phyloP scores from a whole-genome alignment of 768 basidiomycete species.

The Amanita jacksonii region DNA sequence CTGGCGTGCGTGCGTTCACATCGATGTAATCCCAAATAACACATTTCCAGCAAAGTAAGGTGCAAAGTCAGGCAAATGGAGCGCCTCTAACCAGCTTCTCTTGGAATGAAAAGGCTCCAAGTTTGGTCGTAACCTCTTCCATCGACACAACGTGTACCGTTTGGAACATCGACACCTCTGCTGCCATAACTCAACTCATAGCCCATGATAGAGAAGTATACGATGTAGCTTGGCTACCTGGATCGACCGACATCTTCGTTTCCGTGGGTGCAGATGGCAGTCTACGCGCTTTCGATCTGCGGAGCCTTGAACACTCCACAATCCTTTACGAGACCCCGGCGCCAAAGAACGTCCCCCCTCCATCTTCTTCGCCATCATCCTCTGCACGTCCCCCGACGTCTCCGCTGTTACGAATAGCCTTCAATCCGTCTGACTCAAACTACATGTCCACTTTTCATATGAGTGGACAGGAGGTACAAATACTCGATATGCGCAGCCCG shows the following conservation, averaged over 20 bases:
- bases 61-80: conserved; percentile 71
- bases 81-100: conserved; percentile 96
- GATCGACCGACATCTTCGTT: conserved; percentile 93
- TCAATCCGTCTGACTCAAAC: conserved; percentile 86
- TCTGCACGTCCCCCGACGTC: conserved; percentile 67
- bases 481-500: conserved; percentile 94
- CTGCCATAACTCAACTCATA: conserved; percentile 94
- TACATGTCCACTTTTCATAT: conserved; percentile 98
- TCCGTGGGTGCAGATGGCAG: conserved; percentile 98
- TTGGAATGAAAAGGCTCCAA: conserved; percentile 91
- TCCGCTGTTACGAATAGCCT: conserved; percentile 78
- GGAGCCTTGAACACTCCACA: conserved; percentile 94
- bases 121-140: conserved; percentile 90
- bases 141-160: conserved; percentile 99
- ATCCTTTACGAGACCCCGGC: conserved; percentile 93
- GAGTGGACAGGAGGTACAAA: conserved; percentile 83
- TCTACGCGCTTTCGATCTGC: conserved; percentile 91
- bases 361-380: conserved; percentile 45
- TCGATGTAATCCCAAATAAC: conserved; percentile 4
- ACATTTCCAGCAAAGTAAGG: conserved; percentile 68
- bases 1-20: conserved; percentile 50
- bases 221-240: conserved; percentile 97
- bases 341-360: conserved; percentile 59
- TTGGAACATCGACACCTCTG: conserved; percentile 94
- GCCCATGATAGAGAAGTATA: conserved; percentile 96